Percentiles rank a stretch among this genome's conserved stretches.
These are phyloP conservation scores for Platanthera zijinensis DNA, from an alignment of 106 monocot species.

Conservation along the genomic window DNA sequence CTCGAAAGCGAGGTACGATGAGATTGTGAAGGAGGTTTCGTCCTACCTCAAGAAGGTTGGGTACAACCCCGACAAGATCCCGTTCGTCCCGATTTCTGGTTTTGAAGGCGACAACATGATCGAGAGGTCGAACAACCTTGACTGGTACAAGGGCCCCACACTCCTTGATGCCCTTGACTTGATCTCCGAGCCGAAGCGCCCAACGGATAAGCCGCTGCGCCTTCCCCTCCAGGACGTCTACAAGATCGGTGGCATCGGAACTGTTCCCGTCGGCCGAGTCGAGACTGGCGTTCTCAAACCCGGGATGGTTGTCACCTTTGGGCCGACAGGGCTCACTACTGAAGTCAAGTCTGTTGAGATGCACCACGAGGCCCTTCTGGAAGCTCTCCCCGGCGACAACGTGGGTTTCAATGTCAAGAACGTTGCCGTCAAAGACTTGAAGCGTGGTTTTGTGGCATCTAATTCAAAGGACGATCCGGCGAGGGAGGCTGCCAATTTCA, in stretches of 20 bases:
- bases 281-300: slow-evolving; percentile 18
- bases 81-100: slow-evolving; percentile 20
- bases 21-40: slow-evolving; percentile 19
- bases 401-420: slow-evolving; percentile 25
- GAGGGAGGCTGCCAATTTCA: slow-evolving; percentile 18
- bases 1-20: slow-evolving; percentile 19
- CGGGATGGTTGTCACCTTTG: slow-evolving; percentile 21
- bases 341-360: slow-evolving; percentile 21
- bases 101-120: slow-evolving; percentile 19
- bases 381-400: slow-evolving; percentile 15
- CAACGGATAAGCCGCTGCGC: slow-evolving; percentile 17
- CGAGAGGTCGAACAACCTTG: slow-evolving; percentile 13
- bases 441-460: slow-evolving; percentile 16
- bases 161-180: slow-evolving; percentile 19
- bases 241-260: slow-evolving; percentile 22
- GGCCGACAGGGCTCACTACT: slow-evolving; percentile 12
- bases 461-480: slow-evolving; percentile 20
- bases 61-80: slow-evolving; percentile 19
- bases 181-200: slow-evolving; percentile 18
- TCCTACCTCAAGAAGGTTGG: slow-evolving; percentile 24
- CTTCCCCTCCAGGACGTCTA: slow-evolving; percentile 22
- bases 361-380: slow-evolving; percentile 20
- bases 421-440: slow-evolving; percentile 20
- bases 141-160: slow-evolving; percentile 23
- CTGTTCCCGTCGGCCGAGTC: slow-evolving; percentile 18